phyloP scores from a whole-genome alignment of 345 rosid genomes.

The Hibiscus trionum region DNA sequence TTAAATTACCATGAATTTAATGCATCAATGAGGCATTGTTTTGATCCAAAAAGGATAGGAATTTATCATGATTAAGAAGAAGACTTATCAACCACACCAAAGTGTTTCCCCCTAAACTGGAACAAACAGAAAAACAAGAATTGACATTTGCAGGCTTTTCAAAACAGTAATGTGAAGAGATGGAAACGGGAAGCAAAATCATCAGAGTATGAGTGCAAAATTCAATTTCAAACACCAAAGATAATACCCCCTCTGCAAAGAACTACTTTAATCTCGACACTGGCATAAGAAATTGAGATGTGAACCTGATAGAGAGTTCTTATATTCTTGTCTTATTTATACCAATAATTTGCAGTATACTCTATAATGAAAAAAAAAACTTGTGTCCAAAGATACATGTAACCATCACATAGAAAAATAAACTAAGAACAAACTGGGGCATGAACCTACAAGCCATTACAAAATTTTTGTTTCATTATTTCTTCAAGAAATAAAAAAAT shows the following conservation, averaged over 20 bases:
- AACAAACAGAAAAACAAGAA: constrained; percentile 2
- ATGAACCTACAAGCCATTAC: neutral
- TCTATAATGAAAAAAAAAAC: neutral
- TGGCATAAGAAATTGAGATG: neutral
- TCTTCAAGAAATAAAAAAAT: neutral
- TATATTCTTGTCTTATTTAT: neutral
- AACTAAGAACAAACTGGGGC: neutral
- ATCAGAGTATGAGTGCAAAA: neutral
- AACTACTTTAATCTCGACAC: neutral
- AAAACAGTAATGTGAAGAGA: neutral
- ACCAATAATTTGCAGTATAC: neutral
- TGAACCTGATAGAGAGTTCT: neutral
- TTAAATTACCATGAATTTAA: neutral
- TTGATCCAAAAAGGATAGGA: neutral
- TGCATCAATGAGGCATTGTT: neutral
- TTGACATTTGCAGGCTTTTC: neutral
- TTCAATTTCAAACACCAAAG: neutral
- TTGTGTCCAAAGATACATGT: neutral
- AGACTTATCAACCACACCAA: neutral
- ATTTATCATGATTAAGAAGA: neutral
- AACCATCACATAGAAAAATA: neutral
- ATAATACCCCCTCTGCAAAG: neutral
- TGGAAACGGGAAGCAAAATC: neutral
- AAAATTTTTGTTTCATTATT: neutral
- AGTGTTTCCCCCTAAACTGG: neutral